These are phyloP conservation scores for Solanum dulcamara DNA, from an alignment of 257 asterid species.

Conservation along the genomic window DNA sequence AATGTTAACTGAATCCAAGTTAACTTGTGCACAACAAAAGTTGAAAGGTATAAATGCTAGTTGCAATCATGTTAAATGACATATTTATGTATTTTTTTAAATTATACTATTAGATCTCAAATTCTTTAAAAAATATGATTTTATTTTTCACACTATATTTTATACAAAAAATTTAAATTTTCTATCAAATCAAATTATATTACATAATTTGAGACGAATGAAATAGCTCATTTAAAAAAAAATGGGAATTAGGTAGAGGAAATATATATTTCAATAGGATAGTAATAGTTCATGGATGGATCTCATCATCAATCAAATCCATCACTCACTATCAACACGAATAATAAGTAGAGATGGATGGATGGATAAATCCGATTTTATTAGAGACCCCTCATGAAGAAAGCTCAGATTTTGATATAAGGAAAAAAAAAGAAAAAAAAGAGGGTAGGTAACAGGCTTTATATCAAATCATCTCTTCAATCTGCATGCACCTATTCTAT, in stretches of 20 bases:
- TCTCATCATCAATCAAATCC: conserved; percentile 27
- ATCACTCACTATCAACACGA: conserved; percentile 19
- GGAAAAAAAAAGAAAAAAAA: not conserved
- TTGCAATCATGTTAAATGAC: too few species aligned
- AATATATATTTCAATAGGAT: not conserved
- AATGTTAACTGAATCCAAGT: too few species aligned
- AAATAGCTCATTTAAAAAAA: too few species aligned
- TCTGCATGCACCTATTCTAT: conserved; percentile 12
- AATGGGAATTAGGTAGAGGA: not conserved
- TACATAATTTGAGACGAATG: too few species aligned
- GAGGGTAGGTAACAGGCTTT: conserved; percentile 22
- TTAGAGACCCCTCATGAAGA: conserved; percentile 28
- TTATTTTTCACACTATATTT: too few species aligned
- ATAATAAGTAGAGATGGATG: not conserved
- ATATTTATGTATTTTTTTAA: too few species aligned
- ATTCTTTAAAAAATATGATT: too few species aligned
- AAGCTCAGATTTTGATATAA: conserved; percentile 35
- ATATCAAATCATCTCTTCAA: conserved; percentile 52
- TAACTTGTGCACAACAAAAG: too few species aligned
- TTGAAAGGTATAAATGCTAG: too few species aligned
- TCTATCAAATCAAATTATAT: too few species aligned
- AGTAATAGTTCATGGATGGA: conserved; percentile 32
- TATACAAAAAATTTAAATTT: too few species aligned
- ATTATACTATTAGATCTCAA: too few species aligned
- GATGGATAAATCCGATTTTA: conserved; percentile 10